These are phyloP conservation scores for Dioszegia crocea DNA, from an alignment of 768 basidiomycete species.

Conservation along the genomic window DNA sequence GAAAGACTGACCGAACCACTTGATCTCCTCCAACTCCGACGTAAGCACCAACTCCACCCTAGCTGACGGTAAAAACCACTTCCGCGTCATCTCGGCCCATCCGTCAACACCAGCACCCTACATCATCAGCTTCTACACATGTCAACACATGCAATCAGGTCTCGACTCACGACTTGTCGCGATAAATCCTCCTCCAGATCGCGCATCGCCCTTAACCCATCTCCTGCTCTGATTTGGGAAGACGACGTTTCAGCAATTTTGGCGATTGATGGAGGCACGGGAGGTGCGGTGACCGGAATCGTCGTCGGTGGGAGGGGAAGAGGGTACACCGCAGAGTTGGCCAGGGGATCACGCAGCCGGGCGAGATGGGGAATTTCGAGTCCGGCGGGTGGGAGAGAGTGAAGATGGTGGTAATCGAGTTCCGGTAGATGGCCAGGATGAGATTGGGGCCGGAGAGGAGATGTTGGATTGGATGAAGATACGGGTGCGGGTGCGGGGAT, in stretches of 20 bases:
- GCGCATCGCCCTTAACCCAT: conserved; percentile 1
- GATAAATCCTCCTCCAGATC: conserved; percentile 1
- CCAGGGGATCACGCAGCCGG: neutral
- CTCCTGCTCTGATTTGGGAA: neutral
- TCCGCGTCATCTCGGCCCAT: neutral
- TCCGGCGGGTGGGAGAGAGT: neutral
- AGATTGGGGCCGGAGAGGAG: too few relatives aligned
- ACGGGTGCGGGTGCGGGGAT: too few relatives aligned
- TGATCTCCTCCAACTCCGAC: neutral
- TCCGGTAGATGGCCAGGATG: neutral
- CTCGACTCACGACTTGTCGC: neutral
- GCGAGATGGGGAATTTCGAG: neutral
- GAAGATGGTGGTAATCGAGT: neutral
- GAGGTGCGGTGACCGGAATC: neutral
- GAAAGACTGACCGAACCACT: neutral
- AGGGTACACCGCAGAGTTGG: neutral
- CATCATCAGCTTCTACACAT: neutral
- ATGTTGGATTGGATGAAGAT: too few relatives aligned
- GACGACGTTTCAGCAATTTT: neutral
- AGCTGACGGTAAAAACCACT: neutral
- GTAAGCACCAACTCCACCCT: neutral
- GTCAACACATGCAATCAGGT: neutral
- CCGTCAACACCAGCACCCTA: neutral
- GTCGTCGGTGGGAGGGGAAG: neutral
- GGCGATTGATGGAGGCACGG: neutral